These are phyloP conservation scores for Solanum hybrid DNA, from an alignment of 305 asterid species.

Conservation along the genomic window DNA sequence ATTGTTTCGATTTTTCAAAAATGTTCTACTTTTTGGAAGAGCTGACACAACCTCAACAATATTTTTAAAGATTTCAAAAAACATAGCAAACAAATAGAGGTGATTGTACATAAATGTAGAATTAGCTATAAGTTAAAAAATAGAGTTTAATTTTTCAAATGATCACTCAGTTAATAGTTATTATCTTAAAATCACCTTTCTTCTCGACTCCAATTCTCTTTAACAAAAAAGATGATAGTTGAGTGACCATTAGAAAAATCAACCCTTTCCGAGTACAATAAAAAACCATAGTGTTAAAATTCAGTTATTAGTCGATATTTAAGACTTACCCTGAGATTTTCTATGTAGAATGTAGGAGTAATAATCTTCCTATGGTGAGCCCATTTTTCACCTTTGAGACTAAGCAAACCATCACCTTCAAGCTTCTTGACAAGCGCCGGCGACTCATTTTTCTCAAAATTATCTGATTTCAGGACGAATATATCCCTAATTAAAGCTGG, in stretches of 20 bases:
- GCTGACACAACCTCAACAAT: no score
- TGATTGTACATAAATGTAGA: neutral
- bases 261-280: neutral
- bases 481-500: conserved; percentile 70
- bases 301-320: neutral
- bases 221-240: neutral
- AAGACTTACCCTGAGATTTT: conserved; percentile 65
- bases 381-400: conserved; percentile 87
- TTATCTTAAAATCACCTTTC: neutral
- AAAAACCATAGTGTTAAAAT: neutral
- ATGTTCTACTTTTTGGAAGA: no score
- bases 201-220: neutral
- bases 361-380: conserved; percentile 87
- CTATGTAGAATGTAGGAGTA: conserved; percentile 73
- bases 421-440: conserved; percentile 69
- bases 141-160: neutral
- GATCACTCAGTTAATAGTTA: neutral
- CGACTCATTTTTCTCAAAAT: conserved; percentile 72
- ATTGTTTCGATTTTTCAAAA: neutral
- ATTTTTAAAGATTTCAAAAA: neutral
- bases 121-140: neutral
- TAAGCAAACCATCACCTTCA: conserved; percentile 87
- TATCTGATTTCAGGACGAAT: conserved; percentile 55
- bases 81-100: neutral
- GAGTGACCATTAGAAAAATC: neutral